phyloP scores from a whole-genome alignment of 768 basidiomycete species.

The Psilocybe cubensis region DNA sequence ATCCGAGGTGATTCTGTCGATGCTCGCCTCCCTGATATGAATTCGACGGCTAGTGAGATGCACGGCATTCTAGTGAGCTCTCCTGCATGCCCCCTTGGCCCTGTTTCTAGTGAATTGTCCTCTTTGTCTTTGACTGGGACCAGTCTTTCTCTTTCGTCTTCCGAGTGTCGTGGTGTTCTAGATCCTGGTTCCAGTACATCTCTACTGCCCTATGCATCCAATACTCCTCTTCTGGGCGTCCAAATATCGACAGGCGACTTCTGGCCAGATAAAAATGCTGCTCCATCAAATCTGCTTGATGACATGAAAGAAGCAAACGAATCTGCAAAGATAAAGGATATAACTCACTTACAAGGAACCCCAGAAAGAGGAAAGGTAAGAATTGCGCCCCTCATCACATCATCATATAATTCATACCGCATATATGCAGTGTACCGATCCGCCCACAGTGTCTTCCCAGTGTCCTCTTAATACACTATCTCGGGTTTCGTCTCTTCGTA shows the following conservation, averaged over 20 bases:
- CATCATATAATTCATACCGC: constrained; percentile 7
- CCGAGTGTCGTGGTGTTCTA: background rate
- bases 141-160: background rate
- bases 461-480: background rate
- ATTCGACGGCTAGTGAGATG: background rate
- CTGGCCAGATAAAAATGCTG: background rate
- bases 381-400: background rate
- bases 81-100: background rate
- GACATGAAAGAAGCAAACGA: background rate
- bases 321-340: background rate
- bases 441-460: background rate
- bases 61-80: background rate
- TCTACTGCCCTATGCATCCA: background rate
- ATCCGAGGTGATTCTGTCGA: background rate
- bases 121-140: background rate
- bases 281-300: background rate
- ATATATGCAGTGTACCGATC: constrained; percentile 15
- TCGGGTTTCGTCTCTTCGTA: constrained; percentile 3
- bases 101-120: background rate
- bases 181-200: background rate
- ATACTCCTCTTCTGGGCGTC: background rate
- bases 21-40: background rate
- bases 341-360: background rate
- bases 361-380: background rate
- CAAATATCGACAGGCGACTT: background rate